Base-by-base conservation (phyloP, 2,329 filamentous ascomycete genomes). In the Corniculantispora saksenae region DNA sequence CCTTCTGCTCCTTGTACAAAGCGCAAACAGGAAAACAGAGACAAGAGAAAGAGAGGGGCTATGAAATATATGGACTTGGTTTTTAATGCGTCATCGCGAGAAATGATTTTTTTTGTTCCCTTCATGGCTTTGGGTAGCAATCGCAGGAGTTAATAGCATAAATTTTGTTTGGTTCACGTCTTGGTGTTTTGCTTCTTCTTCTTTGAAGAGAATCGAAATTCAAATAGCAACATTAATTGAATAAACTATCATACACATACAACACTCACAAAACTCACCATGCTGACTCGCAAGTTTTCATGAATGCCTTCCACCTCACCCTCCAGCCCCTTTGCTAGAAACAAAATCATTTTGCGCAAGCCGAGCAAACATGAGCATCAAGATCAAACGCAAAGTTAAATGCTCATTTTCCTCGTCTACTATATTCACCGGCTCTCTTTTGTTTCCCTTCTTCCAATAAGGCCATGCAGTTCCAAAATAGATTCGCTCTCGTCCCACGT, bases 191-290 rank as follows among this genome's bases (percentile, higher is more conserved):
- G 4, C 17, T 6, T 43, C 38, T 13, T 5, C 0, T 53, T 25
- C 12, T 48, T 55, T 43, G 12, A 64, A 48, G 17, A 32, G 58
- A 64, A 19, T 60, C 32, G 35, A 64, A 55, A 65, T 43, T 60
- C 50, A 65, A 64, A 64, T 43, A 64, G 54, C 53, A 45, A 53
- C 61, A 64, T 64, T 65, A 65, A 65, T 56, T 61, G 56, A 55
- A 65, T 61, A 65, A 65, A 56, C 57, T 65, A 65, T 65, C 63
- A 65, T 65, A 65, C 63, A 65, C 63, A 61, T 65, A 65, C 63
- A 56, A 51, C 25, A 51, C 51, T 60, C 43, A 29, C 61, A 58
- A 27, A 51, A 19, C n/a, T 53, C 5, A 19, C 45, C 54, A 19
- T 53, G 38, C 25, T 40, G 51, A 40, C 53, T 29, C 45, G 54